Conservation (phyloP, 1,284 basidiomycete genomes). For the Ustilago xerochloae region DNA sequence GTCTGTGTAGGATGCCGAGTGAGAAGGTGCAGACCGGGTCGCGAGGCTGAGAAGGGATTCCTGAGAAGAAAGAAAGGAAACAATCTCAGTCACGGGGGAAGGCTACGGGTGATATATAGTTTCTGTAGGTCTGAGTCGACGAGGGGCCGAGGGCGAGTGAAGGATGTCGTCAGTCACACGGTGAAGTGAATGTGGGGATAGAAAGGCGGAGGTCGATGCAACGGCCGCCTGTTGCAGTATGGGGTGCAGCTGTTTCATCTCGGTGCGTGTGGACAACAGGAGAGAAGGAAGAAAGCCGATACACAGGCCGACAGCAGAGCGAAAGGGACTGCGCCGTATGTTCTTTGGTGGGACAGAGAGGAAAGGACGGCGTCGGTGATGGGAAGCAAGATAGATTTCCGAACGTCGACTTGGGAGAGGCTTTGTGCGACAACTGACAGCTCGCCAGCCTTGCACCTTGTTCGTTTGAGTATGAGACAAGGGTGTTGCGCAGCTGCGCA, state of each 20-base stretch:
- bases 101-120: slow-evolving; percentile 1
- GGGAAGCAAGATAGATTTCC: background rate
- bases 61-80: background rate
- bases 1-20: background rate
- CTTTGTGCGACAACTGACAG: background rate
- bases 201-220: slow-evolving; percentile 6
- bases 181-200: background rate
- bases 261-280: background rate
- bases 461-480: background rate
- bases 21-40: background rate
- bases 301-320: too few relatives aligned
- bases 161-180: background rate
- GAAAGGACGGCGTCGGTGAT: background rate
- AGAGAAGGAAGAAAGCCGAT: slow-evolving; percentile 12
- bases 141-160: background rate
- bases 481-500: slow-evolving; percentile 8
- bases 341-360: background rate
- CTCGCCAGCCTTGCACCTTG: too few relatives aligned
- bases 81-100: too few relatives aligned
- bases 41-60: background rate
- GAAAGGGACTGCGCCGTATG: too few relatives aligned
- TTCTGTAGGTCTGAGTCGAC: background rate
- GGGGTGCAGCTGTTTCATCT: slow-evolving; percentile 5
- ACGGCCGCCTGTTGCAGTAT: background rate
- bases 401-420: background rate